Percentiles rank a stretch among this genome's conserved stretches.
phyloP scores from a whole-genome alignment of 2,329 filamentous ascomycete genomes.

The Penicillium crustosum region DNA sequence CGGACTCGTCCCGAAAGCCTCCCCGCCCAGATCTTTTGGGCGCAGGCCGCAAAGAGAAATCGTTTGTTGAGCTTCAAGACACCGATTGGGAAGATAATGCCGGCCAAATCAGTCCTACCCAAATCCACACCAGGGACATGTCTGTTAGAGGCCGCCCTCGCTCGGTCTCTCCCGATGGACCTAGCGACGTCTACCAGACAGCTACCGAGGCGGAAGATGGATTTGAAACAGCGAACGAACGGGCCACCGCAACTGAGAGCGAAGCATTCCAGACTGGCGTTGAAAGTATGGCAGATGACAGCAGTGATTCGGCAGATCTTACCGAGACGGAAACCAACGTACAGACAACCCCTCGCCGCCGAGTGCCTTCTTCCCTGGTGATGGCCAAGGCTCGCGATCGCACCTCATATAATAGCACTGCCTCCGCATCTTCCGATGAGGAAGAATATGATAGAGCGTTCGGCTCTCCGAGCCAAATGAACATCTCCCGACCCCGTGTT shows the following conservation, averaged over 20 bases:
- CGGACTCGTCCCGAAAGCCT: conserved; percentile 74
- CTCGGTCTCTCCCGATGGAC: conserved; percentile 44
- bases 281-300: conserved; percentile 69
- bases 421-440: conserved; percentile 80
- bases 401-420: conserved; percentile 78
- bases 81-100: conserved; percentile 87
- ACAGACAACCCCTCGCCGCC: conserved; percentile 39
- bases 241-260: conserved; percentile 72
- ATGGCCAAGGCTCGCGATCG: conserved; percentile 56
- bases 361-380: conserved; percentile 39
- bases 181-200: conserved; percentile 73
- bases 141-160: conserved; percentile 30
- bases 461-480: conserved; percentile 65
- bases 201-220: conserved; percentile 71
- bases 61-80: conserved; percentile 77
- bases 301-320: conserved; percentile 65
- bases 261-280: conserved; percentile 94
- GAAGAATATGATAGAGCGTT: conserved; percentile 61
- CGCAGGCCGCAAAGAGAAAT: conserved; percentile 68
- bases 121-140: conserved; percentile 35
- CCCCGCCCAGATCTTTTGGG: conserved; percentile 72
- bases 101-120: conserved; percentile 58
- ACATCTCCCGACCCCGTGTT: conserved; percentile 69
- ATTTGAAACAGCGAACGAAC: conserved; percentile 76
- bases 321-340: conserved; percentile 76